phyloP scores from a whole-genome alignment of 1,139 yeast species.

The Candida smagusa region DNA sequence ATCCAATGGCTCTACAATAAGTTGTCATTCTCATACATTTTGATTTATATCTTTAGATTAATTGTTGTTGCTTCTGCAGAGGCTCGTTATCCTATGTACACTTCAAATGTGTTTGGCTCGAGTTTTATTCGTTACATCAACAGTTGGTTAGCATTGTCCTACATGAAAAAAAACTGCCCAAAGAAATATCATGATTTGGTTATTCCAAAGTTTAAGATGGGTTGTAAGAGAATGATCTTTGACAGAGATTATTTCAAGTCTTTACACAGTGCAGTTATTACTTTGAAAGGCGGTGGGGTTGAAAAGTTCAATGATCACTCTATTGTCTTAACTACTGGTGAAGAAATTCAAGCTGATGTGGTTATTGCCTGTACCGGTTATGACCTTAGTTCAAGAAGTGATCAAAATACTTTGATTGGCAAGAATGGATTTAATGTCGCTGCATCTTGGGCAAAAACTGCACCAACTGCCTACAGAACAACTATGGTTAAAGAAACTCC shows the following conservation, averaged over 20 bases:
- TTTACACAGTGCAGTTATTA: slow-evolving; percentile 29
- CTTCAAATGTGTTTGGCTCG: slow-evolving; percentile 27
- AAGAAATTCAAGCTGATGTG: slow-evolving; percentile 31
- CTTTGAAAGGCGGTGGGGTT: slow-evolving; percentile 24
- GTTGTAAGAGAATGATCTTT: slow-evolving; percentile 41
- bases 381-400: slow-evolving; percentile 18
- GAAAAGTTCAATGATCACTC: slow-evolving; percentile 26
- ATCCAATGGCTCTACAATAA: slow-evolving; percentile 20
- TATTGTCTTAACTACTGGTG: slow-evolving; percentile 29
- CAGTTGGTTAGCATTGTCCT: slow-evolving; percentile 17
- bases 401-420: slow-evolving; percentile 24
- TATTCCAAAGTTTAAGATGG: slow-evolving; percentile 38
- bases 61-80: slow-evolving; percentile 27
- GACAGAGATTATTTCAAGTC: slow-evolving; percentile 35
- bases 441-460: slow-evolving; percentile 28
- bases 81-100: slow-evolving; percentile 32
- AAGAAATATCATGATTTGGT: slow-evolving; percentile 28
- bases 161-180: slow-evolving; percentile 32
- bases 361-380: slow-evolving; percentile 47
- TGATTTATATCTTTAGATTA: slow-evolving; percentile 27
- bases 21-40: slow-evolving; percentile 23
- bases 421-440: slow-evolving; percentile 20
- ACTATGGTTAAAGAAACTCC: slow-evolving; percentile 32
- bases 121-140: slow-evolving; percentile 26
- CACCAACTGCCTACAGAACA: slow-evolving; percentile 37